Conservation (phyloP, 805 yeast species). For the Teunomyces cretensis region DNA sequence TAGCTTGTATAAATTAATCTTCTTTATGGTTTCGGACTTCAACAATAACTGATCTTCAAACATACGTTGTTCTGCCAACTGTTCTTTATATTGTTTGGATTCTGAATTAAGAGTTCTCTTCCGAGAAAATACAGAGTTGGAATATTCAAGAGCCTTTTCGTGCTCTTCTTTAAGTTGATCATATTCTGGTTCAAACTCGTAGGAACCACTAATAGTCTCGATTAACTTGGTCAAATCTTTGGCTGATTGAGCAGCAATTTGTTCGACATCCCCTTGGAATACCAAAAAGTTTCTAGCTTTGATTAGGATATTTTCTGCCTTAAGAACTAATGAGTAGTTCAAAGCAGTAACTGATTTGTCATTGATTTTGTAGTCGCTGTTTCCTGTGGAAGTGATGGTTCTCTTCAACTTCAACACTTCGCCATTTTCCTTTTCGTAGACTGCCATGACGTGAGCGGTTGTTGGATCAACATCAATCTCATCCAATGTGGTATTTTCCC, state of each 20-base stretch:
- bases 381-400: constrained; percentile 55
- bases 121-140: constrained; percentile 64
- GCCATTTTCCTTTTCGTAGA: constrained; percentile 65
- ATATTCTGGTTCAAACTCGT: constrained; percentile 64
- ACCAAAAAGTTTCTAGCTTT: constrained; percentile 91
- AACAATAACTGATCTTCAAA: constrained; percentile 57
- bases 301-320: constrained; percentile 76
- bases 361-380: constrained; percentile 68
- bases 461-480: constrained; percentile 37
- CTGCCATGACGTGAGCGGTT: constrained; percentile 74
- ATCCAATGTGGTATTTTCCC: constrained; percentile 15
- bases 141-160: constrained; percentile 62
- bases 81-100: constrained; percentile 73
- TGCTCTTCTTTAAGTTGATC: constrained; percentile 61
- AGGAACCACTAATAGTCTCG: constrained; percentile 83
- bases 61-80: constrained; percentile 66
- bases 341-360: constrained; percentile 57
- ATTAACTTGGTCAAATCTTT: constrained; percentile 68
- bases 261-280: constrained; percentile 96
- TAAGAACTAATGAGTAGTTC: constrained; percentile 65
- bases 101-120: constrained; percentile 73
- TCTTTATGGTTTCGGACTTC: constrained; percentile 45
- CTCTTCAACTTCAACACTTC: constrained; percentile 62
- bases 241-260: constrained; percentile 84
- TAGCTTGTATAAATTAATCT: constrained; percentile 60